Percentiles rank a stretch among this genome's conserved stretches.
These are phyloP conservation scores for Linnemannia elongata DNA, from an alignment of 192 early-diverging fungal species.

Conservation along the genomic window DNA sequence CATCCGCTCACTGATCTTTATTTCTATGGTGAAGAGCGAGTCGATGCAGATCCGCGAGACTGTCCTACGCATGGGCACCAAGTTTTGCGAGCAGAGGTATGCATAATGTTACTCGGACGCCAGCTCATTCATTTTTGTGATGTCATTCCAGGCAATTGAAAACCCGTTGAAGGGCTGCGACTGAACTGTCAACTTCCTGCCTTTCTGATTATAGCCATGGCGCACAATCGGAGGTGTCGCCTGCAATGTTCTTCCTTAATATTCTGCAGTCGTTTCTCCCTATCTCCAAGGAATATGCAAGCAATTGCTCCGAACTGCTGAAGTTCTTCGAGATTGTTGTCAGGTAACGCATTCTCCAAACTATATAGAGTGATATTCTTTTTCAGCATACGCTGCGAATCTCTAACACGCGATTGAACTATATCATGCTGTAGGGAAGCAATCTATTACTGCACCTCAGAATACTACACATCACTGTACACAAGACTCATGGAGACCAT, in stretches of 20 bases:
- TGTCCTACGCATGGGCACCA: conserved; percentile 43
- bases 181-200: not conserved
- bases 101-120: not conserved
- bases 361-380: not conserved
- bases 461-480: conserved; percentile 26
- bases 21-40: conserved; percentile 53
- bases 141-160: not conserved
- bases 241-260: conserved; percentile 52
- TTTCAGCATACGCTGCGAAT: not conserved
- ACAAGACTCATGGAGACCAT: conserved; percentile 37
- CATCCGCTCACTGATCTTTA: conserved; percentile 41
- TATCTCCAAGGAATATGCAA: conserved; percentile 42
- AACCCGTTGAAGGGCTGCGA: not conserved
- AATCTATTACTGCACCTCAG: conserved; percentile 21
- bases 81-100: conserved; percentile 43
- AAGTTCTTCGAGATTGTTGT: conserved; percentile 47
- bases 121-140: too few species aligned
- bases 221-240: not conserved
- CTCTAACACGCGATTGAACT: not conserved
- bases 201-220: not conserved
- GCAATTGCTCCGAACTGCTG: conserved; percentile 50
- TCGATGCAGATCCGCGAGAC: conserved; percentile 52
- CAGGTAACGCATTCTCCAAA: conserved; percentile 3
- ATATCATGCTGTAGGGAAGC: conserved; percentile 19
- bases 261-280: conserved; percentile 51